Conservation (phyloP, 1,139 yeast species). For the Blastobotrys buckinghamii region DNA sequence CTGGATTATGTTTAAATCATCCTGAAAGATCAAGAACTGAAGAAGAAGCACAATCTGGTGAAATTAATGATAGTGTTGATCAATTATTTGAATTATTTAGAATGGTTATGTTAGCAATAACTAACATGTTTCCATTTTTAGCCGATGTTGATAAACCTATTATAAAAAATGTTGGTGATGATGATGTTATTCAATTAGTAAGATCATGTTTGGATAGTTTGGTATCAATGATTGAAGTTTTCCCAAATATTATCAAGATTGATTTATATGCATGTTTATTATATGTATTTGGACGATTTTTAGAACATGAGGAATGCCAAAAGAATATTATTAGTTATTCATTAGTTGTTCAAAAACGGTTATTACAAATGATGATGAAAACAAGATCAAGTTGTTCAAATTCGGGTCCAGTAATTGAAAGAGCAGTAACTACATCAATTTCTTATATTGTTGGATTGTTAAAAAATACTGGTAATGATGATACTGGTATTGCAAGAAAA, state of each 20-base stretch:
- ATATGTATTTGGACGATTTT: slow-evolving; percentile 55
- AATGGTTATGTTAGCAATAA: slow-evolving; percentile 61
- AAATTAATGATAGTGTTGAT: slow-evolving; percentile 56
- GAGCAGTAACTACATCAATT: slow-evolving; percentile 29
- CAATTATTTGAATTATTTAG: slow-evolving; percentile 76
- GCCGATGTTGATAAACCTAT: slow-evolving; percentile 36
- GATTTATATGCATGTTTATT: slow-evolving; percentile 70
- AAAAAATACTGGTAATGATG: slow-evolving; percentile 16
- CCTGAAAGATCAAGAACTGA: slow-evolving; percentile 25
- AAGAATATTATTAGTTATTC: slow-evolving; percentile 26
- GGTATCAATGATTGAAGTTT: slow-evolving; percentile 53
- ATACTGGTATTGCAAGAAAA: slow-evolving; percentile 38
- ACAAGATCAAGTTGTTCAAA: slow-evolving; percentile 20
- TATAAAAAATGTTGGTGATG: slow-evolving; percentile 15
- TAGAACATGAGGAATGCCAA: slow-evolving; percentile 41
- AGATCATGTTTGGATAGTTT: slow-evolving; percentile 51
- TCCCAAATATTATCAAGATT: slow-evolving; percentile 60
- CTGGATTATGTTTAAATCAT: slow-evolving; percentile 39
- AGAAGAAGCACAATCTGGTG: slow-evolving; percentile 22
- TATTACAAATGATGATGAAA: slow-evolving; percentile 29
- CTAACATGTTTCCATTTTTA: slow-evolving; percentile 55
- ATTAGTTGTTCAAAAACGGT: slow-evolving; percentile 29
- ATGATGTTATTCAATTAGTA: slow-evolving; percentile 23
- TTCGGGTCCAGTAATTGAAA: slow-evolving; percentile 34
- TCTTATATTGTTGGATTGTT: slow-evolving; percentile 21